Percentiles rank a stretch among this genome's conserved stretches.
phyloP scores from a whole-genome alignment of 169 alveolate genomes.

The Blepharisma undulans region DNA sequence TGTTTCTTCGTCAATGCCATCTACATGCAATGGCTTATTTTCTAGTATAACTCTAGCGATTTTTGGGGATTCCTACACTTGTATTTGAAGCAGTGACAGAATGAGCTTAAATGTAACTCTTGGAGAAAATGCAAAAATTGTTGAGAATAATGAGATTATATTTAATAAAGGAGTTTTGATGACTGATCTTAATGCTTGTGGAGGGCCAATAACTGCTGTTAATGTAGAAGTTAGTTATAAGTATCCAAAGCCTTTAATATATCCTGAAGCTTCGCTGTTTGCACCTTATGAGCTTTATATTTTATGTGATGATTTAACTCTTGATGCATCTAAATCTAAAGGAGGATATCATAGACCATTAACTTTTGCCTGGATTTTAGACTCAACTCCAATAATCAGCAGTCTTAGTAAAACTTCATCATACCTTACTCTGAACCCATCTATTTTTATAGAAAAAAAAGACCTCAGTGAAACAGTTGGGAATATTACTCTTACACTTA shows the following conservation, averaged over 20 bases:
- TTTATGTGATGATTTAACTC: background rate
- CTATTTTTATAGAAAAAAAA: background rate
- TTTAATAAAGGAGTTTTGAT: background rate
- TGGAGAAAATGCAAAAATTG: background rate
- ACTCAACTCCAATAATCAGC: background rate
- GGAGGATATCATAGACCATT: conserved; percentile 9
- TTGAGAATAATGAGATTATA: background rate
- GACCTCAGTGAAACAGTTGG: background rate
- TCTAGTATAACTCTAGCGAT: background rate
- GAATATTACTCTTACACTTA: background rate
- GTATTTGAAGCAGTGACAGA: background rate
- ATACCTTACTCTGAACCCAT: background rate
- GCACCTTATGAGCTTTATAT: conserved; percentile 9
- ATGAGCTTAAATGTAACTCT: background rate
- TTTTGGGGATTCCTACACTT: background rate
- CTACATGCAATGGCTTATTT: conserved; percentile 1
- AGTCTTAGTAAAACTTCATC: background rate
- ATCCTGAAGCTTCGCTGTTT: background rate
- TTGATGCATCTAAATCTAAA: background rate
- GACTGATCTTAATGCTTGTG: conserved; percentile 4
- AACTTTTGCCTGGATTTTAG: background rate
- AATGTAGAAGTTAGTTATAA: background rate
- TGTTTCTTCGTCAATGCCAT: background rate
- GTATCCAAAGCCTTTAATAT: background rate
- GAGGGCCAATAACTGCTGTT: background rate